These are phyloP conservation scores for Ogataea siamensis DNA, from an alignment of 805 yeast genomes.

Conservation along the genomic window DNA sequence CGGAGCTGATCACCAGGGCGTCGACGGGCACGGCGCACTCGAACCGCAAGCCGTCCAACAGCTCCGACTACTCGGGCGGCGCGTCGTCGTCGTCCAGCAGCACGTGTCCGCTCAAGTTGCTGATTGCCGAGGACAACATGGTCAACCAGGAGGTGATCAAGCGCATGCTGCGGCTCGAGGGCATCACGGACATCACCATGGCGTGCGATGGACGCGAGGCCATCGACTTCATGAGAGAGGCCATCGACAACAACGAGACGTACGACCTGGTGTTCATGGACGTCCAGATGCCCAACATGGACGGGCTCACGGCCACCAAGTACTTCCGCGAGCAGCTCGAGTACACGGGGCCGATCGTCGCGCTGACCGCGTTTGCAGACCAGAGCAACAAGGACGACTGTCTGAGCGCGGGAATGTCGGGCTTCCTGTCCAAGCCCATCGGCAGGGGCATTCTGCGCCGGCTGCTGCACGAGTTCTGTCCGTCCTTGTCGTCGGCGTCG, in stretches of 20 bases:
- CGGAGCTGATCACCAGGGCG: constrained; percentile 43
- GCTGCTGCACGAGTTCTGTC: constrained; percentile 48
- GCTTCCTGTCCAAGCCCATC: constrained; percentile 86
- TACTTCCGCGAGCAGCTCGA: constrained; percentile 62
- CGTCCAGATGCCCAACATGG: constrained; percentile 94
- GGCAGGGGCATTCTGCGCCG: constrained; percentile 65
- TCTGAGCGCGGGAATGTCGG: constrained; percentile 86
- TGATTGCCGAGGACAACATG: constrained; percentile 91
- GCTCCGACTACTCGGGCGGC: constrained; percentile 15
- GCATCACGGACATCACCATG: constrained; percentile 63
- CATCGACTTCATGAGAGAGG: constrained; percentile 56
- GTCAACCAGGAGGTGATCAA: constrained; percentile 94
- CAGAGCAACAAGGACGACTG: constrained; percentile 86
- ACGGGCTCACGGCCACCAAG: constrained; percentile 82
- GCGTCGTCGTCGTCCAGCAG: neutral
- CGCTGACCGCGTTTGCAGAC: constrained; percentile 94
- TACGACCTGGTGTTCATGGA: constrained; percentile 91
- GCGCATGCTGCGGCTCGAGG: constrained; percentile 85
- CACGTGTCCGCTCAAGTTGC: constrained; percentile 32
- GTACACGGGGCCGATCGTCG: constrained; percentile 77
- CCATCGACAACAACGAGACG: constrained; percentile 38
- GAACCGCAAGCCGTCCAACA: constrained; percentile 22
- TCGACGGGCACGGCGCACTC: constrained; percentile 55
- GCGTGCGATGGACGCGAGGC: constrained; percentile 95
- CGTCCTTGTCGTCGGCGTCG: constrained; percentile 4